Percentiles rank a stretch among this genome's conserved stretches.
Evolutionary conservation across 2,329 filamentous ascomycete genomes (phyloP).

Genomic region (Penicillium polonicum): DNA sequence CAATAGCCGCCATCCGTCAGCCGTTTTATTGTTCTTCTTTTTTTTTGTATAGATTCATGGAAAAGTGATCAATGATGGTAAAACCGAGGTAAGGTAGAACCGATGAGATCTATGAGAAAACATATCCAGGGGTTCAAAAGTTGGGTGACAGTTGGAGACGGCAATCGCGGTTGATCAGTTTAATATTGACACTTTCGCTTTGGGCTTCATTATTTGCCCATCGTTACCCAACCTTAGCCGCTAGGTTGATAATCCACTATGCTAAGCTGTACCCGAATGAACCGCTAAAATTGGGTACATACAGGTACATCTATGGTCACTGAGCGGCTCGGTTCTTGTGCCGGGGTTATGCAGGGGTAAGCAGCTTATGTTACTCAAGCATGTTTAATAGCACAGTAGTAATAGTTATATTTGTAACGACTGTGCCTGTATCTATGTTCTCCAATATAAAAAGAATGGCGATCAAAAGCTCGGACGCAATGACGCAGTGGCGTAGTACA

Average conservation of each 20-base stretch:
- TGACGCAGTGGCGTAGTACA: neutral
- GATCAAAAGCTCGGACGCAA: neutral
- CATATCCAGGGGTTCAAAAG: neutral
- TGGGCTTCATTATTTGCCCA: no score
- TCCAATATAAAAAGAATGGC: neutral
- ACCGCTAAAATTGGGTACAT: no score
- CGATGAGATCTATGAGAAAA: neutral
- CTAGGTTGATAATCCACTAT: no score
- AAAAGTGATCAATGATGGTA: neutral
- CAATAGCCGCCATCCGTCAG: neutral
- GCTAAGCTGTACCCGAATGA: no score
- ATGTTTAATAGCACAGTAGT: neutral
- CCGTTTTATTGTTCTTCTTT: neutral
- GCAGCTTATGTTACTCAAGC: neutral
- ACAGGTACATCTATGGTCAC: no score
- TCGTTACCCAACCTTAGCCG: no score
- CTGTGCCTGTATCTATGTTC: neutral
- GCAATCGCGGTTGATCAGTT: no score
- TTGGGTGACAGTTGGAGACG: neutral
- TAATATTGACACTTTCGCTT: no score
- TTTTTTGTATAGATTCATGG: neutral
- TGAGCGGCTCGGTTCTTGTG: no score
- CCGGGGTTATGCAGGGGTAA: neutral
- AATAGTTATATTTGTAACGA: neutral
- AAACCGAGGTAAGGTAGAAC: neutral